Base-by-base conservation (phyloP, 2,329 filamentous ascomycete genomes). In the Trichoderma aggressivum region DNA sequence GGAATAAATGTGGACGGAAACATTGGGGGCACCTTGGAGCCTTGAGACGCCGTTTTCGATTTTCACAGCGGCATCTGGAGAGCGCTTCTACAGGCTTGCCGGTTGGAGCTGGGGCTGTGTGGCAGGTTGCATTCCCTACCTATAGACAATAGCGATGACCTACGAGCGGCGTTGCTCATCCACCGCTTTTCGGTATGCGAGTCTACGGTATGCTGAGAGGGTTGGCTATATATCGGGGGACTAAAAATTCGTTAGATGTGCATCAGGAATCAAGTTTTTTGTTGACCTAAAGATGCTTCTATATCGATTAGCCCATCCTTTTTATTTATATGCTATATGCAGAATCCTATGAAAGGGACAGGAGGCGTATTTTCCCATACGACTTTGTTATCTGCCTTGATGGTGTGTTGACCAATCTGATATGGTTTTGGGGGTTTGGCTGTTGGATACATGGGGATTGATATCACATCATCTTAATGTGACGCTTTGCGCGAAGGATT, bases 191-290 rank as follows among this genome's bases (percentile, higher is more conserved):
- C 47, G 34, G 56, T 53, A 62, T 36, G 47, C 53, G 43, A 47
- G 32, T 28, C 58, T 61, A 39, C 43, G 43, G 43, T 43, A 53
- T 55, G 43, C 55, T 61, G 62, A 71, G 62, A 28, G 60, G 60
- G 39, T 66, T 71, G 69, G 69, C 28, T 70, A 70, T 65, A 65
- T 70, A 61, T n/a, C 24, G 32, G 39, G 21, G 56, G 50, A 60
- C 39, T 53, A 34, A 69, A 64, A 53, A 55, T 28, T 55, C 32
- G 66, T 70, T 62, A 61, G 43, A 70, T 28, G n/a, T 59, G 64
- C 64, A 60, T 53, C 66, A 61, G 56, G 56, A 53, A 60, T 36
- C 66, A 60, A 69, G 66, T 53, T 50, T 39, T 39, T 68, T 60
- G 64, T 59, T 21, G n/a, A 32, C 39, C 26, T 34, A 24, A n/a